Conservation (phyloP, 768 basidiomycete genomes). For the Leccinum ochraceum region DNA sequence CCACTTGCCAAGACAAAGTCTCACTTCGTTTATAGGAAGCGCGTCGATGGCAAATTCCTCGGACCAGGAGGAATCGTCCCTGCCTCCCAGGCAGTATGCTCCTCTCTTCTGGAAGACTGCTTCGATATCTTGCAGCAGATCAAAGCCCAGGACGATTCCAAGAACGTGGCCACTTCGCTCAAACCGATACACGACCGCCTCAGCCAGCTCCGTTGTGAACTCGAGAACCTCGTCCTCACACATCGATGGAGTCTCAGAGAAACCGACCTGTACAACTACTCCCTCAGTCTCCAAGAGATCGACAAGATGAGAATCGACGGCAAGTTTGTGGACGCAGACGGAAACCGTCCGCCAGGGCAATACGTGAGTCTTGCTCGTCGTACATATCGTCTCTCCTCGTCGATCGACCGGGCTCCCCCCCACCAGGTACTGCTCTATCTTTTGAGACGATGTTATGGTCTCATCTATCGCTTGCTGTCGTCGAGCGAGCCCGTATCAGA, state of each 20-base stretch:
- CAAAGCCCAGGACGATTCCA: conserved; percentile 87
- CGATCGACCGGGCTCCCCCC: background rate
- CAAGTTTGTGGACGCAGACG: conserved; percentile 94
- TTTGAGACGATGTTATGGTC: conserved; percentile 91
- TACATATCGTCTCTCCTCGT: background rate
- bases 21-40: conserved; percentile 53
- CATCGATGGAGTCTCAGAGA: conserved; percentile 97
- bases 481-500: conserved; percentile 97
- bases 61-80: conserved; percentile 90
- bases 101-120: conserved; percentile 92
- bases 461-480: conserved; percentile 90
- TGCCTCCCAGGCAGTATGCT: conserved; percentile 86
- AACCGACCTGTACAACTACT: conserved; percentile 93
- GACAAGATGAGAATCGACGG: conserved; percentile 97
- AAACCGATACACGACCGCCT: conserved; percentile 95
- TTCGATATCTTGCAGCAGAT: conserved; percentile 97
- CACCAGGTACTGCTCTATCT: conserved; percentile 87
- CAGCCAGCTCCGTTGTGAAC: conserved; percentile 77
- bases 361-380: conserved; percentile 57
- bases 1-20: conserved; percentile 20
- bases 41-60: conserved; percentile 94
- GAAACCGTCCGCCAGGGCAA: conserved; percentile 90
- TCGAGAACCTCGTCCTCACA: conserved; percentile 90
- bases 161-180: conserved; percentile 80
- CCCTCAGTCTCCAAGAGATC: conserved; percentile 90